Evolutionary conservation across 306 rosid genomes (phyloP), one percentile per base, ranked within the genome.

Genomic region (Lotus japonicus): DNA sequence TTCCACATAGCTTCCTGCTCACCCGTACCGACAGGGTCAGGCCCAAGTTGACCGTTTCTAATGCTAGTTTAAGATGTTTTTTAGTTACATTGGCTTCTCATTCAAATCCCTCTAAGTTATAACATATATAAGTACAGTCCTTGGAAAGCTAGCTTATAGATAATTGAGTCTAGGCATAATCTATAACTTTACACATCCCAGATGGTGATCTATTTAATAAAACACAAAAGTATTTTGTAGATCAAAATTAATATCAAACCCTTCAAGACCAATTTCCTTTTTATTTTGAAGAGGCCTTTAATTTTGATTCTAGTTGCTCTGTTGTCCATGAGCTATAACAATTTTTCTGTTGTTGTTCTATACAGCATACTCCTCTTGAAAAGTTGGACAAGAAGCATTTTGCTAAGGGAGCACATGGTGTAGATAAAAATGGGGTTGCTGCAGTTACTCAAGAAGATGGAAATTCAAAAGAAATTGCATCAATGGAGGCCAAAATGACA

Each of bases 331-430:
- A 12, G 21, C 58, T 38, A 11, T 66, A 2, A 57, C 45, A 56
- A 52, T 44, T 53, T 71, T 60, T 70, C 10, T 9, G n/a, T 68
- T 49, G 26, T 9, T 68, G 71, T 73, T 16, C 78, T 53, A 17
- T 70, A 72, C 92, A 94, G 98, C 77, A 88, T 55, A 88, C 90
- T 12, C 95, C 96, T 55, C 89, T 90, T 68, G 96, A 90, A 62
- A 86, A 80, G 83, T 76, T 94, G 87, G 95, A 94, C 58, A 90
- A 67, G 81, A 94, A 94, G 73, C 96, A 94, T 77, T 88, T 90
- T 78, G 92, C 87, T 5, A 94, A 86, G 82, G 92, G 85, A 44
- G 71, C 86, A 6, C 88, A 74, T n/a, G 77, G 76, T 41, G 66
- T 71, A 64, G 80, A 71, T 50, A 84, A 80, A 59, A 88, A 83